Conservation (phyloP, 352 stramenopile genomes). For the Globisporangium barbulae region DNA sequence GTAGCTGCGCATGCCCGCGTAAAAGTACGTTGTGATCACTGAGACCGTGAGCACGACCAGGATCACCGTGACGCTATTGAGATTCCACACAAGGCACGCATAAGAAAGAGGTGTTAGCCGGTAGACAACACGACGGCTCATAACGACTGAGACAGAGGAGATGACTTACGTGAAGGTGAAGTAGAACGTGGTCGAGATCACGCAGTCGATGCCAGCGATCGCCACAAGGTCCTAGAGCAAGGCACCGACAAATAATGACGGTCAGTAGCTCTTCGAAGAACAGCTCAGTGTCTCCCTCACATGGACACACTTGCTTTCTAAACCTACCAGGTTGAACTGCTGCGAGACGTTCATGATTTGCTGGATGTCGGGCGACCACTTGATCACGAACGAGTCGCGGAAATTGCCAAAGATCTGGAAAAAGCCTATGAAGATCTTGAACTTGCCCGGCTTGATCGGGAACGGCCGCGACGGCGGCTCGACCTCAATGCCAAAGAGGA, state of each 20-base stretch:
- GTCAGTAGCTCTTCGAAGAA: not conserved
- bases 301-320: not conserved
- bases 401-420: conserved; percentile 86
- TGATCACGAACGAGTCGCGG: conserved; percentile 58
- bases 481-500: conserved; percentile 60
- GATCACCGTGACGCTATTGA: conserved; percentile 45
- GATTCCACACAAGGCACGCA: not conserved
- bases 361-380: conserved; percentile 57
- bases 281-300: not conserved
- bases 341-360: conserved; percentile 57
- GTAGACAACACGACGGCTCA: not conserved
- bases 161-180: conserved; percentile 65
- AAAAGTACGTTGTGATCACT: conserved; percentile 62
- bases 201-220: conserved; percentile 68
- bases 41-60: conserved; percentile 41
- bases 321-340: conserved; percentile 70
- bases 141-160: conserved; percentile 1
- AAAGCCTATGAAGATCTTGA: conserved; percentile 81
- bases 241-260: not conserved
- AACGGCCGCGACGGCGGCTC: conserved; percentile 37
- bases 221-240: conserved; percentile 60
- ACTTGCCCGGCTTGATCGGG: conserved; percentile 59
- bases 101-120: not conserved
- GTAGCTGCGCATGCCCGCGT: conserved; percentile 63
- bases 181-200: conserved; percentile 73